Evolutionary conservation across 345 rosid species (phyloP).

Genomic region (Eucalyptus regnans): DNA sequence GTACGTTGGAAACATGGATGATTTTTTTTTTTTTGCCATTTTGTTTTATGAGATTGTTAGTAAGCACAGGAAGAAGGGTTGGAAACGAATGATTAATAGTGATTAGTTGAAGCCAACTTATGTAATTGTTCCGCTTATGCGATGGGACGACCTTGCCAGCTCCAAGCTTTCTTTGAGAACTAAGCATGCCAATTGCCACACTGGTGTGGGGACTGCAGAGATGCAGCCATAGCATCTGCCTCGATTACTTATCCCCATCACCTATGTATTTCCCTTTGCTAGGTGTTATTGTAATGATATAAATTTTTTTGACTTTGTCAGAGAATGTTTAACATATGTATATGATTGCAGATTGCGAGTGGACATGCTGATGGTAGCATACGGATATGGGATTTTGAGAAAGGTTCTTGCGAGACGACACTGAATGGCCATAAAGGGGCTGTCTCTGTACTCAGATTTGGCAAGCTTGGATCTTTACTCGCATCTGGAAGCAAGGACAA

Average conservation of each 20-base stretch:
- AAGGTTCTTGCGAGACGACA: constrained; percentile 67
- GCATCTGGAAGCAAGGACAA: constrained; percentile 97
- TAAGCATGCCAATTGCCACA: neutral
- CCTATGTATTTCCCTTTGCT: neutral
- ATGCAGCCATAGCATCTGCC: neutral
- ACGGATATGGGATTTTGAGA: constrained; percentile 79
- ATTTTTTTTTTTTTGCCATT: neutral
- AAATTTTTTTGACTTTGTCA: neutral
- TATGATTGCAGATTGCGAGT: constrained; percentile 21
- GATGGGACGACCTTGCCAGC: neutral
- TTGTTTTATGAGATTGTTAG: neutral
- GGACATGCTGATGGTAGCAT: constrained; percentile 85
- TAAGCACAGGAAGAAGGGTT: neutral
- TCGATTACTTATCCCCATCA: neutral
- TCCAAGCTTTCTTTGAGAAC: neutral
- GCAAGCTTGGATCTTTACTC: constrained; percentile 57
- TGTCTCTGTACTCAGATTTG: constrained; percentile 56
- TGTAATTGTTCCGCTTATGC: neutral
- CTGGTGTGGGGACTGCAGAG: neutral
- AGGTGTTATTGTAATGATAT: neutral
- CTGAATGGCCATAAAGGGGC: constrained; percentile 88
- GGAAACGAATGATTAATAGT: neutral
- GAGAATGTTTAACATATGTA: neutral
- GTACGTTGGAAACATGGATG: neutral
- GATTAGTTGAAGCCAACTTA: neutral